Percentiles rank a stretch among this genome's conserved stretches.
phyloP scores from a whole-genome alignment of 805 yeast genomes.

The Teunomyces aglyptinius region DNA sequence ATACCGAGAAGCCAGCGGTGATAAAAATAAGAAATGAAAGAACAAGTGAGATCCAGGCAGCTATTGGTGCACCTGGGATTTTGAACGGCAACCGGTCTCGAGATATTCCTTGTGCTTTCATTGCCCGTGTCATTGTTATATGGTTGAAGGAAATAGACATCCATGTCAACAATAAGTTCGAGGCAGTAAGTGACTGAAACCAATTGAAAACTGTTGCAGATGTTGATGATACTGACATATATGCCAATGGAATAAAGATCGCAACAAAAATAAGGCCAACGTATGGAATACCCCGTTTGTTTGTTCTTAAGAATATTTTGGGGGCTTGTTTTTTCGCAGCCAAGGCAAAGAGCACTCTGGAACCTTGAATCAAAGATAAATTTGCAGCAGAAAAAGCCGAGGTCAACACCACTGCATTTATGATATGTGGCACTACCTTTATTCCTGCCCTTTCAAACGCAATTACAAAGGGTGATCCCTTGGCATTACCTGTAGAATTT shows the following conservation, averaged over 20 bases:
- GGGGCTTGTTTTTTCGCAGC: conserved; percentile 41
- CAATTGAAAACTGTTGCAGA: conserved; percentile 32
- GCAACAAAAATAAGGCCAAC: conserved; percentile 8
- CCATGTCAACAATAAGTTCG: conserved; percentile 31
- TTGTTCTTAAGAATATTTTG: conserved; percentile 25
- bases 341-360: conserved; percentile 35
- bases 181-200: conserved; percentile 33
- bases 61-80: conserved; percentile 21
- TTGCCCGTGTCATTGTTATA: conserved; percentile 29
- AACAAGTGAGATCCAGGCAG: conserved; percentile 30
- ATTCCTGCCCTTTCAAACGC: conserved; percentile 35
- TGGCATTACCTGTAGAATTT: conserved; percentile 25
- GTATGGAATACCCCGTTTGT: background rate
- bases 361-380: conserved; percentile 23
- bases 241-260: conserved; percentile 35
- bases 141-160: conserved; percentile 30
- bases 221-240: conserved; percentile 23
- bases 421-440: conserved; percentile 32
- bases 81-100: conserved; percentile 32
- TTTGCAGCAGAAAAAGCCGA: conserved; percentile 42
- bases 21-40: conserved; percentile 19
- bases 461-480: conserved; percentile 42
- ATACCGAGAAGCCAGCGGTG: conserved; percentile 36
- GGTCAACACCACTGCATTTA: conserved; percentile 39
- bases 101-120: conserved; percentile 39